A percentile compares a stretch with the other conserved stretches of the same genome.
Conservation (phyloP, 495 filamentous ascomycete genomes). For the Daldinia vernicosa region DNA sequence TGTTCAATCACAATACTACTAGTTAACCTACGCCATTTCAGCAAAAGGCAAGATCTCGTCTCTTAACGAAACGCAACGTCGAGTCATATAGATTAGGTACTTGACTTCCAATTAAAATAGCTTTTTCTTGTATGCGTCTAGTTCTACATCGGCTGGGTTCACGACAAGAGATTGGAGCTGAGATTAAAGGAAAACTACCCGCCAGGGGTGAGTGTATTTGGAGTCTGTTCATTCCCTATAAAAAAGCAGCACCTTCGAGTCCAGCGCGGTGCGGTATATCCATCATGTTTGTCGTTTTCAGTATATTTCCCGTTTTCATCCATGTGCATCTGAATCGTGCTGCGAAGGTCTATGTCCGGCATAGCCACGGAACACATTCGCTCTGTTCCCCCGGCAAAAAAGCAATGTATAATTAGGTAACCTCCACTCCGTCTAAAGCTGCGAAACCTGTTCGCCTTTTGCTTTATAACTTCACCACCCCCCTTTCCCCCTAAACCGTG, state of each 20-base stretch:
- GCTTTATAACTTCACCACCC: background rate
- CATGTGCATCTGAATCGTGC: background rate
- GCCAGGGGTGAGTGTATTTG: background rate
- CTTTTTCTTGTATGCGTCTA: too few relatives aligned
- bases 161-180: background rate
- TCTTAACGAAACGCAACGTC: too few relatives aligned
- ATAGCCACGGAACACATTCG: background rate
- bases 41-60: too few relatives aligned
- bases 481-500: background rate
- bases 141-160: too few relatives aligned
- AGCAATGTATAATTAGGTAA: background rate
- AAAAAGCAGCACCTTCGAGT: background rate
- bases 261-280: background rate
- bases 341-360: slow-evolving; percentile 10
- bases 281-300: background rate
- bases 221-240: background rate
- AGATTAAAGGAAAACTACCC: background rate
- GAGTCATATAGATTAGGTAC: too few relatives aligned
- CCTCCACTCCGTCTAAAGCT: too few relatives aligned
- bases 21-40: too few relatives aligned
- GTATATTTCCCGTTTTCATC: background rate
- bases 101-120: too few relatives aligned
- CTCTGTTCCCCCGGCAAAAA: background rate
- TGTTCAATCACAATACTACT: too few relatives aligned
- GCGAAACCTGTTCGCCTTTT: background rate